Conservation (phyloP, 345 rosid genomes). For the Acer campestre region DNA sequence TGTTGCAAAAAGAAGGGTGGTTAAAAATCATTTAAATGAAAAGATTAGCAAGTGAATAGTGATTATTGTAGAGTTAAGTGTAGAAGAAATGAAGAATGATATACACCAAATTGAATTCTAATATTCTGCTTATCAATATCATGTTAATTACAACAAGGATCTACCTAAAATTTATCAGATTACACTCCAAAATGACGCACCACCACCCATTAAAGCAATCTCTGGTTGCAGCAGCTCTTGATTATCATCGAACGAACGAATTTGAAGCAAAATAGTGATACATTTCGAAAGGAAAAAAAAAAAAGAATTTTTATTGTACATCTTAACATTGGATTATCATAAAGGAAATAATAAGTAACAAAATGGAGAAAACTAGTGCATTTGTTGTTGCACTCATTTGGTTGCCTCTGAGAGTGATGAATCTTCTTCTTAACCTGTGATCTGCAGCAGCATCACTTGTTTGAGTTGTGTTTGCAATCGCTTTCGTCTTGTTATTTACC, state of each 20-base stretch:
- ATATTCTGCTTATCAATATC: constrained; percentile 10
- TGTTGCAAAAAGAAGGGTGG: too few species aligned
- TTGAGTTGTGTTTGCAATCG: constrained; percentile 57
- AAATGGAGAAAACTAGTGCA: constrained; percentile 42
- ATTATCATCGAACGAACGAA: neutral
- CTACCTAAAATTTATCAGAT: neutral
- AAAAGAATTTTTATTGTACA: constrained; percentile 13
- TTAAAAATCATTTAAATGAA: neutral
- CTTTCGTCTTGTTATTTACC: constrained; percentile 63
- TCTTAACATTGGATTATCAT: constrained; percentile 37
- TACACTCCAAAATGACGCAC: constrained; percentile 4
- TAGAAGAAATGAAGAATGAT: neutral
- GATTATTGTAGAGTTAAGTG: neutral
- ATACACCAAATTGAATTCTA: neutral
- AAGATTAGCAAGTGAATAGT: neutral
- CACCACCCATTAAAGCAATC: neutral
- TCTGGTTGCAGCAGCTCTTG: constrained; percentile 3
- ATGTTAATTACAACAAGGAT: constrained; percentile 18
- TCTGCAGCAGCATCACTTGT: constrained; percentile 48
- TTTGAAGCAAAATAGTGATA: constrained; percentile 22
- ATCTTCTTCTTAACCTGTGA: constrained; percentile 21
- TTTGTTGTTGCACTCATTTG: constrained; percentile 31
- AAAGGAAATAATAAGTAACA: constrained; percentile 48
- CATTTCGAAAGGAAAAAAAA: neutral
- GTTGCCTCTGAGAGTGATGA: constrained; percentile 27